phyloP scores from a whole-genome alignment of 164 flowering plant genomes.

The Tinospora cordifolia region DNA sequence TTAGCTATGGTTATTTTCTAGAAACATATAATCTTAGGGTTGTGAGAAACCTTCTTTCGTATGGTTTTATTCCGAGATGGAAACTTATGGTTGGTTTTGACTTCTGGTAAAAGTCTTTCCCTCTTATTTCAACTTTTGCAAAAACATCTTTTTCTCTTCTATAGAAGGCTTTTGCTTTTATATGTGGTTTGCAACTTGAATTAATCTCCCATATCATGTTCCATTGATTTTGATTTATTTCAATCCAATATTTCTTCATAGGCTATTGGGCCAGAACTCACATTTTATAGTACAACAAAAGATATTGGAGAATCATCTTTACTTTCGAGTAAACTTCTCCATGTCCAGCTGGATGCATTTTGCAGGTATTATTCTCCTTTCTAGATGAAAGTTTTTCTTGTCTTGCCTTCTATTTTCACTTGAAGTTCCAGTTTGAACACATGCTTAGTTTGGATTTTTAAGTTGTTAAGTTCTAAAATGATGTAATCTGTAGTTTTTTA shows the following conservation, averaged over 20 bases:
- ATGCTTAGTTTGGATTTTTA: not conserved
- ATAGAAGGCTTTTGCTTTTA: not conserved
- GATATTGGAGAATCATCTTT: conserved; percentile 44
- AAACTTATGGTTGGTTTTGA: no score
- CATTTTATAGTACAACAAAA: conserved; percentile 73
- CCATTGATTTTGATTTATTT: not conserved
- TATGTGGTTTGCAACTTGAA: not conserved
- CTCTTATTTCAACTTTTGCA: not conserved
- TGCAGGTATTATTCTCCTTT: conserved; percentile 44
- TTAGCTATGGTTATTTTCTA: no score
- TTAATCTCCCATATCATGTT: not conserved
- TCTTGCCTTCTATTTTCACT: not conserved
- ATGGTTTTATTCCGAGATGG: no score
- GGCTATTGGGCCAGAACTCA: conserved; percentile 96
- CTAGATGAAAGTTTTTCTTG: not conserved
- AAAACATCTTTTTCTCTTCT: not conserved
- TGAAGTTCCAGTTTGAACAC: not conserved
- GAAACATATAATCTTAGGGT: no score
- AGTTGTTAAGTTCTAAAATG: not conserved
- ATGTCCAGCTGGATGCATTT: conserved; percentile 79
- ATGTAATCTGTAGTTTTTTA: no score
- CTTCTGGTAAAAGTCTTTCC: no score
- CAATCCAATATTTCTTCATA: conserved; percentile 25
- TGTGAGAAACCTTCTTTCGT: no score
- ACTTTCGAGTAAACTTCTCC: conserved; percentile 79